Conservation (phyloP, 169 alveolate genomes). For the Amoebophrya sp. region DNA sequence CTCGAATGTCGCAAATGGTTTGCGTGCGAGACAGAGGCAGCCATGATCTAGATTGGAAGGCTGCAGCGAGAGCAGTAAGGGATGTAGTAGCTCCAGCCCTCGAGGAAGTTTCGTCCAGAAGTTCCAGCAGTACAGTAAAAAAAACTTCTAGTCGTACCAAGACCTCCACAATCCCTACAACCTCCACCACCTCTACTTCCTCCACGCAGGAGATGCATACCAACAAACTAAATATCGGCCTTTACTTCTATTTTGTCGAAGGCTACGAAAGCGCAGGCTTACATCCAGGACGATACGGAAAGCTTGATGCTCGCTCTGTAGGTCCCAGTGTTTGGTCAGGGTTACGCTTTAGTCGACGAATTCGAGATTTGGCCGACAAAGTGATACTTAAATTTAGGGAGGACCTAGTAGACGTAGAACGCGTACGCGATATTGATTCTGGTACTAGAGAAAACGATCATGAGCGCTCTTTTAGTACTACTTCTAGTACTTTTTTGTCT, state of each 20-base stretch:
- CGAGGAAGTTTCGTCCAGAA: not conserved
- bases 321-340: not conserved
- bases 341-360: not conserved
- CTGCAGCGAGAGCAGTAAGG: not conserved
- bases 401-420: not conserved
- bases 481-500: no score
- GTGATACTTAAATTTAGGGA: not conserved
- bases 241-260: not conserved
- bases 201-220: not conserved
- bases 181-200: not conserved
- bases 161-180: not conserved
- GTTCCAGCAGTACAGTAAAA: not conserved
- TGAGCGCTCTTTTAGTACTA: no score
- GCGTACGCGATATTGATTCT: no score
- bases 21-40: not conserved
- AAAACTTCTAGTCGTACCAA: not conserved
- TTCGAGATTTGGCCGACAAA: not conserved
- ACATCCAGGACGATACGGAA: not conserved
- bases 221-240: not conserved
- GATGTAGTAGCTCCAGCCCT: no score
- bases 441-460: no score
- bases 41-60: not conserved
- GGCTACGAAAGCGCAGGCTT: not conserved
- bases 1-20: not conserved
- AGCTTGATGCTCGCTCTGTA: not conserved